A percentile compares a stretch with the other conserved stretches of the same genome.
phyloP scores from a whole-genome alignment of 2,329 filamentous ascomycete genomes.

The Aspergillus udagawae region DNA sequence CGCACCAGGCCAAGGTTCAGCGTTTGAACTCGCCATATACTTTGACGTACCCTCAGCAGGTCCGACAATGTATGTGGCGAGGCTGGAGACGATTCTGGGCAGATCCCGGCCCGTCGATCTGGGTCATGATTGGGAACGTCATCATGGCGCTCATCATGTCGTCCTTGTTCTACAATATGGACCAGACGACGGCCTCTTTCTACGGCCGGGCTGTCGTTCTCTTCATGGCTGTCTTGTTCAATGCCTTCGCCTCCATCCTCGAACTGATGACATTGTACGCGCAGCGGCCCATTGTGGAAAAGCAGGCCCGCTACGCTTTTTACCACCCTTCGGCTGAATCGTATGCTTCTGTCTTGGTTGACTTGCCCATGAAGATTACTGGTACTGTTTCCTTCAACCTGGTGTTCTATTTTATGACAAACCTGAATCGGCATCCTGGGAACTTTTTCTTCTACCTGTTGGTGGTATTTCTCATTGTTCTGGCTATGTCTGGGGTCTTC shows the following conservation, averaged over 20 bases:
- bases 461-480: conserved; percentile 66
- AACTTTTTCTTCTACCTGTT: conserved; percentile 84
- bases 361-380: conserved; percentile 74
- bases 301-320: conserved; percentile 81
- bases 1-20: conserved; percentile 35
- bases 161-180: conserved; percentile 76
- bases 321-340: conserved; percentile 89
- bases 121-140: conserved; percentile 64
- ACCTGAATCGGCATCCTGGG: conserved; percentile 68
- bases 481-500: conserved; percentile 85
- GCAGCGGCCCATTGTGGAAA: conserved; percentile 88
- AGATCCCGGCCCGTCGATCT: conserved; percentile 71
- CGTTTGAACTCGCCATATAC: conserved; percentile 76
- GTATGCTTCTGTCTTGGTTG: conserved; percentile 76
- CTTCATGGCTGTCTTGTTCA: conserved; percentile 85
- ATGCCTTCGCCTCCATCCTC: conserved; percentile 74
- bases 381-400: conserved; percentile 75
- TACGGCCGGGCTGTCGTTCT: conserved; percentile 74
- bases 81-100: conserved; percentile 72
- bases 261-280: conserved; percentile 77
- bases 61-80: conserved; percentile 74
- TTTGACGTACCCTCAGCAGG: conserved; percentile 69
- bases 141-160: conserved; percentile 73
- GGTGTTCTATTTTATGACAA: conserved; percentile 81
- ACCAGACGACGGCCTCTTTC: conserved; percentile 61